phyloP scores from a whole-genome alignment of 129 eudicot genomes.

The Centrapalus pauciflorus region DNA sequence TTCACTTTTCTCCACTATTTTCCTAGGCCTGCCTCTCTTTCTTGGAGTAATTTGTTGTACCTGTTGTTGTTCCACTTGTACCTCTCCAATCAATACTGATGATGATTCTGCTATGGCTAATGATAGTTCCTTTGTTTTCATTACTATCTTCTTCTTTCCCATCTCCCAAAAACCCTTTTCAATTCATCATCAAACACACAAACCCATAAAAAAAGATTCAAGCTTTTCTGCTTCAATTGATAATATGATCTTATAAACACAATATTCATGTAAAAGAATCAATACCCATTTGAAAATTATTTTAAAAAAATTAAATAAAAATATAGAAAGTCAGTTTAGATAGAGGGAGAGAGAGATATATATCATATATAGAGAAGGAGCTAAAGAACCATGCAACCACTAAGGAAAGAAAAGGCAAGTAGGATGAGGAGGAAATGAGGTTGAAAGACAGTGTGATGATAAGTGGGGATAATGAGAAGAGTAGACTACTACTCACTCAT shows the following conservation, averaged over 20 bases:
- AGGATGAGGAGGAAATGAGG: slow-evolving; percentile 38
- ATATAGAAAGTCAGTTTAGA: neutral
- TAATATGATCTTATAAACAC: slow-evolving; percentile 7
- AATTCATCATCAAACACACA: slow-evolving; percentile 13
- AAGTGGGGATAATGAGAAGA: slow-evolving; percentile 37
- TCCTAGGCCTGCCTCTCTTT: slow-evolving; percentile 71
- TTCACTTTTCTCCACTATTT: slow-evolving; percentile 37
- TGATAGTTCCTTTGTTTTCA: slow-evolving; percentile 42
- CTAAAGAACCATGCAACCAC: slow-evolving; percentile 23
- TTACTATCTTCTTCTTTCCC: slow-evolving; percentile 56
- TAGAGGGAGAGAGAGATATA: neutral
- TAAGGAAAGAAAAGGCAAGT: slow-evolving; percentile 9
- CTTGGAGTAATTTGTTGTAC: slow-evolving; percentile 47
- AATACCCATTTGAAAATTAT: slow-evolving; percentile 18
- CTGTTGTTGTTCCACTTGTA: slow-evolving; percentile 25
- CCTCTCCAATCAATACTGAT: slow-evolving; percentile 34
- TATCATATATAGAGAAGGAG: no score
- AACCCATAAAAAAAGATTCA: slow-evolving; percentile 17
- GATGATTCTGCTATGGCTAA: slow-evolving; percentile 61
- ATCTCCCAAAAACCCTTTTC: slow-evolving; percentile 26
- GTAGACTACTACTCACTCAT: slow-evolving; percentile 23
- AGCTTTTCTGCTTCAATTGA: slow-evolving; percentile 7
- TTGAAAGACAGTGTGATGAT: slow-evolving; percentile 28
- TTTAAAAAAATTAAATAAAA: neutral
- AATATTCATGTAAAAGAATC: slow-evolving; percentile 18